Evolutionary conservation across 352 stramenopile species (phyloP).

Genomic region (Blastocystis sp.): DNA sequence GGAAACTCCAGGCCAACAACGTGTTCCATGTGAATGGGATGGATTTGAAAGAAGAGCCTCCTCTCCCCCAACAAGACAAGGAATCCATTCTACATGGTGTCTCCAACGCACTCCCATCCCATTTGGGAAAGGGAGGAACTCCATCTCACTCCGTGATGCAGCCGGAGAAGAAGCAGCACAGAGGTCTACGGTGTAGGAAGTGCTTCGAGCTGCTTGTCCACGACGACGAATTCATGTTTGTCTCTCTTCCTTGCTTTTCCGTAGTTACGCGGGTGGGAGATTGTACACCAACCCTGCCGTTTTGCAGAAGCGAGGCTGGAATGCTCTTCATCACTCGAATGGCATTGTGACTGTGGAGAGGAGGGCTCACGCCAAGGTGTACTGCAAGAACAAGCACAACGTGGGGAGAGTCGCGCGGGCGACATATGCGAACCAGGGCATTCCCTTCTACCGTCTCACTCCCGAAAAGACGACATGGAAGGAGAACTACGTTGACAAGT

Average conservation of each 20-base stretch:
- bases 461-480: slow-evolving; percentile 59
- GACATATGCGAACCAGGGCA: slow-evolving; percentile 64
- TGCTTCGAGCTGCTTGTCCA: slow-evolving; percentile 64
- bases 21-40: not conserved
- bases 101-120: not conserved
- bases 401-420: slow-evolving; percentile 31
- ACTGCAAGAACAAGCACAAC: slow-evolving; percentile 64
- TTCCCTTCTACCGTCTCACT: slow-evolving; percentile 43
- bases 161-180: not conserved
- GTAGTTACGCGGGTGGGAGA: slow-evolving; percentile 37
- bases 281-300: slow-evolving; percentile 21
- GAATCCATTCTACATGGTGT: too few relatives aligned
- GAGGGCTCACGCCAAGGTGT: not conserved
- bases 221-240: slow-evolving; percentile 57
- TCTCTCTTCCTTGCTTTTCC: not conserved
- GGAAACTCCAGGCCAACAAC: not conserved
- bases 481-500: slow-evolving; percentile 64
- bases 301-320: slow-evolving; percentile 39
- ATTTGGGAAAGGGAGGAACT: too few relatives aligned
- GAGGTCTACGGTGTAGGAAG: slow-evolving; percentile 56
- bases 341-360: not conserved
- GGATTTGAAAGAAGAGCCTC: too few relatives aligned
- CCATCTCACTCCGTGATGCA: not conserved
- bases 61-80: too few relatives aligned
- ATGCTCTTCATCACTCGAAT: slow-evolving; percentile 8